phyloP scores from a whole-genome alignment of 1,284 basidiomycete genomes.

The Amylostereum areolatum region DNA sequence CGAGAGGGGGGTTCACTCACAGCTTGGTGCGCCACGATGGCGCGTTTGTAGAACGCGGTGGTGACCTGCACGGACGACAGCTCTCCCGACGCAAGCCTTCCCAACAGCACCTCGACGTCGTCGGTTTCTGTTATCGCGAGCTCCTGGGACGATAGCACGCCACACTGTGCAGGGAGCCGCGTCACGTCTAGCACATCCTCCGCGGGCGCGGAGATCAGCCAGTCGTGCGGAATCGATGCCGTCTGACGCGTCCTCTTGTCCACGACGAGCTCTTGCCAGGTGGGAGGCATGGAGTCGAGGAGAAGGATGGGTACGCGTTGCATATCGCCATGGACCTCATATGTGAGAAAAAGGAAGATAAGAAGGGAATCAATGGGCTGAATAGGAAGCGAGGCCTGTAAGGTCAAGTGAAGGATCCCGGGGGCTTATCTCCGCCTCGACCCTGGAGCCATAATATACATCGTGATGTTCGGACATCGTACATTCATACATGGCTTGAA shows the following conservation, averaged over 20 bases:
- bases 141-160: conserved; percentile 55
- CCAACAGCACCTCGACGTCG: conserved; percentile 41
- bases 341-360: too few relatives aligned
- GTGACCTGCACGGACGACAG: conserved; percentile 67
- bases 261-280: conserved; percentile 48
- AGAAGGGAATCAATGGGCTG: too few relatives aligned
- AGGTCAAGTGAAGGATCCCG: too few relatives aligned
- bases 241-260: conserved; percentile 46
- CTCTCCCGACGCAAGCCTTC: conserved; percentile 38
- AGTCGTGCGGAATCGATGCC: conserved; percentile 54
- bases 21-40: conserved; percentile 76
- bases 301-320: neutral
- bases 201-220: conserved; percentile 43
- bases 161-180: conserved; percentile 49
- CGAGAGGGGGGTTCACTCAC: conserved; percentile 36
- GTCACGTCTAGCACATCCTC: conserved; percentile 46
- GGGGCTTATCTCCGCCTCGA: too few relatives aligned
- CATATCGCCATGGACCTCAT: too few relatives aligned
- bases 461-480: too few relatives aligned
- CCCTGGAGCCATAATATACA: too few relatives aligned
- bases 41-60: conserved; percentile 74
- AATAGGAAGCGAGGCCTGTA: too few relatives aligned
- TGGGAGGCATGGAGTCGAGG: conserved; percentile 7
- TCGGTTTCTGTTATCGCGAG: conserved; percentile 60
- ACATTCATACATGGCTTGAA: too few relatives aligned